These are phyloP conservation scores for Limnomonas spitsbergensis DNA, from an alignment of 139 green algal genomes.

Conservation along the genomic window DNA sequence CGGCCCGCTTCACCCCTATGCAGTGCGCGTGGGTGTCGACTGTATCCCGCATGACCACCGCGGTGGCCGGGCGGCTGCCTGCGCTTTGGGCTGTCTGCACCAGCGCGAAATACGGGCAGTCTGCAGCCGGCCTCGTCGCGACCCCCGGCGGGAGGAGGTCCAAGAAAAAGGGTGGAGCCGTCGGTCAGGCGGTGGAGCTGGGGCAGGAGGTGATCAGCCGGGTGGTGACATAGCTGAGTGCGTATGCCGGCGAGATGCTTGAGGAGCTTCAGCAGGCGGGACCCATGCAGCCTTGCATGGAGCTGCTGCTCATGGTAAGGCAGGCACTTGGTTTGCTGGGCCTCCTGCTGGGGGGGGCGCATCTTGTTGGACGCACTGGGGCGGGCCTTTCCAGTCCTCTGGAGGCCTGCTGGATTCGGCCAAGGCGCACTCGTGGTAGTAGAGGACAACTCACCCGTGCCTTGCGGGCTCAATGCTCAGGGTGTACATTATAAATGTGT, in stretches of 20 bases:
- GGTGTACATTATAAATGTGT: no score
- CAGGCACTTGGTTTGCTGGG: no score
- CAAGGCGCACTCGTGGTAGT: no score
- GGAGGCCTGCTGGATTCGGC: no score
- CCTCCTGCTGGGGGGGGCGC: no score
- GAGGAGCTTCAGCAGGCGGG: not conserved
- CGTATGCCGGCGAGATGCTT: not conserved
- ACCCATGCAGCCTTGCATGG: constrained; percentile 7
- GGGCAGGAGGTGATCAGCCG: not conserved
- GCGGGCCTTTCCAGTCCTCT: no score
- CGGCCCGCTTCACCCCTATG: not conserved
- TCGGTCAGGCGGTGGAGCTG: not conserved
- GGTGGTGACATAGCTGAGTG: not conserved
- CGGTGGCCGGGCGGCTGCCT: not conserved
- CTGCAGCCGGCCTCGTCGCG: not conserved
- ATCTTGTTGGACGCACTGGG: no score
- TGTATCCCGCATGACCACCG: not conserved
- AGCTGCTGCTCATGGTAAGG: constrained; percentile 4
- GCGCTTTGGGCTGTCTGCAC: not conserved
- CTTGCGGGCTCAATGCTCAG: no score
- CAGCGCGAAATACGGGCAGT: not conserved
- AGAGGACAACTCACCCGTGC: no score
- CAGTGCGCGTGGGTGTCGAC: not conserved
- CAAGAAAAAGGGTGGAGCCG: not conserved
- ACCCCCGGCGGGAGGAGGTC: no score